Conservation (phyloP, 129 eudicot genomes). For the Flaveria bidentis region DNA sequence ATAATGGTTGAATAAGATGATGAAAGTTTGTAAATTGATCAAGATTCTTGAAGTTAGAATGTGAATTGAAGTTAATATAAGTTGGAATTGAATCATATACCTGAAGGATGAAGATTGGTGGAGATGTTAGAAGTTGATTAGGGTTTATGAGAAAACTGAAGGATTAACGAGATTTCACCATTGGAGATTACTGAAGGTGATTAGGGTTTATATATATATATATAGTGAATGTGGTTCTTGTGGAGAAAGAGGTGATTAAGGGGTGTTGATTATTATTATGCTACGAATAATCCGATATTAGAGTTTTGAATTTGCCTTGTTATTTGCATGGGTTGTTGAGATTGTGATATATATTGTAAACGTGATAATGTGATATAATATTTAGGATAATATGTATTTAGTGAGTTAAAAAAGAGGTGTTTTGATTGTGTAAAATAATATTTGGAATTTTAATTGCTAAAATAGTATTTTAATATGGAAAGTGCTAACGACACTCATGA, state of each 20-base stretch:
- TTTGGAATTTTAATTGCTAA: too few species aligned
- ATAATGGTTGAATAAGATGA: too few species aligned
- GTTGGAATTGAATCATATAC: neutral
- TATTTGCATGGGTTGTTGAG: constrained; percentile 18
- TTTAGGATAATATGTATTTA: too few species aligned
- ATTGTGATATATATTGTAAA: neutral
- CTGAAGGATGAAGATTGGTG: neutral
- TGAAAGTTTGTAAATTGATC: too few species aligned
- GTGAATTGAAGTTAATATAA: neutral
- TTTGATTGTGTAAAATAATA: too few species aligned
- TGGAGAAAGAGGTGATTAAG: neutral
- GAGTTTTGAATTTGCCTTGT: constrained; percentile 17
- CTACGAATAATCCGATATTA: constrained; percentile 25
- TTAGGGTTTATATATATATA: neutral
- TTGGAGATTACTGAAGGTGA: neutral
- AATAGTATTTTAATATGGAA: too few species aligned
- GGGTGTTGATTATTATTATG: neutral
- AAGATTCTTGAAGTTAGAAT: neutral
- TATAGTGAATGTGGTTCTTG: neutral
- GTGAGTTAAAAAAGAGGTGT: too few species aligned
- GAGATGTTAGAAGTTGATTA: neutral
- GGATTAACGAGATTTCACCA: neutral
- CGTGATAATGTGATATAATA: neutral
- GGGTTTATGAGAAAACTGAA: neutral
- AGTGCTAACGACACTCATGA: too few species aligned